Evolutionary conservation across 129 eudicot genomes (phyloP), one percentile per base, ranked within the genome.

Genomic region (Saposhnikovia divaricata): DNA sequence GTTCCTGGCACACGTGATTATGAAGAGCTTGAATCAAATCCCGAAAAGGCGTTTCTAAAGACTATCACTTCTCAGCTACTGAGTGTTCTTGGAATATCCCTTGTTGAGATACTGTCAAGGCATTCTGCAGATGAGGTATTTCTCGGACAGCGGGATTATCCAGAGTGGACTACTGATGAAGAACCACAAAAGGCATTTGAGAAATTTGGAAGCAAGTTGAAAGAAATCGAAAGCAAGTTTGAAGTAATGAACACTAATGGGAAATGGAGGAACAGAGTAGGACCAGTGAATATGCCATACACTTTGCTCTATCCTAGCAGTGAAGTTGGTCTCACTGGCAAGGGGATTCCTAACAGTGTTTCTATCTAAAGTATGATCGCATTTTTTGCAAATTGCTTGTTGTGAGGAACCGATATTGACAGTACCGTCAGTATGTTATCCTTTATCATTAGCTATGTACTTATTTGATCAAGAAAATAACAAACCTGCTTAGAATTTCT

Each of bases 291-390:
- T 82, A 76, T 92, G 89, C 93, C 93, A 4, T 92, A 92, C 85
- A 90, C 96, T 78, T 84, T 90, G 88, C 80, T 92, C 19, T 87
- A 80, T 84, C 97, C 97, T 7, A 88, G 87, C 65, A 87, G 96
- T 61, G 90, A 80, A 2, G 40, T 37, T 16, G 97, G 97, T 19
- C 91, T 92, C 66, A 92, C 97, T 28, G 96, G 93, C 74, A 87
- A 87, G n/a, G 97, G 96, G 18, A 92, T 92, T 84, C 97, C 97
- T 11, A 92, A 92, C 72, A 92, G 97, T 75, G 85, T 92, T 25
- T 87, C 97, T 3, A 90, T 92, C 25, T 92, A 83, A 39, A 42
- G 34, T 40, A 21, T 3, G 34, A 42, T 7, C 76, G 4, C 2
- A 0, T 59, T 9, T 3, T 61, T n/a, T 25, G 15, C 66, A 57